Base-by-base conservation (phyloP, 139 green algal genomes). In the Edaphochlamys debaryana region DNA sequence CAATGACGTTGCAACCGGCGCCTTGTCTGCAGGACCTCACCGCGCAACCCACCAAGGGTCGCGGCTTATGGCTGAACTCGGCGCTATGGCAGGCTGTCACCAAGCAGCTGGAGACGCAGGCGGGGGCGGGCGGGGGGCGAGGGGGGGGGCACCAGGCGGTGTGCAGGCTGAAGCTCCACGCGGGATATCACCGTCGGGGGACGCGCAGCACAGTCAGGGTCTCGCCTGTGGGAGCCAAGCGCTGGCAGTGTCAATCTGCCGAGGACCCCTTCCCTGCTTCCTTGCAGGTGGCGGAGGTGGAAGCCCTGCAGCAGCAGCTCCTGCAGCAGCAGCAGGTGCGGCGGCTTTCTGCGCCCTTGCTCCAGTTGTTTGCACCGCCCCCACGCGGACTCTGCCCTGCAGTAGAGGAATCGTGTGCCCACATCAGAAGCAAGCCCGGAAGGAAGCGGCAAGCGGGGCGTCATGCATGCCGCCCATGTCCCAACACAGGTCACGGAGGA, bases 61-160 rank as follows among this genome's bases (percentile, higher is more conserved):
- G 75, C 29, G 75, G 75, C 4, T 22, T 81, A 11, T 81, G 75
- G 75, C 22, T 81, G 0, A 81, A 48, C 7, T 4, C 30, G 0
- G 25, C 63, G 19, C 62, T 63, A 48, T 81, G 75, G 75, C 60
- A 71, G 13, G 60, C 75, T 11, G 25, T 81, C 1, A 63, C 62
- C 8, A 62, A 63, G 17, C 75, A 81, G 11, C 42, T 81, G 4
- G 75, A 81, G 60, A 11, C 29, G 7, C 75, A 81, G 60, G 75
- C 71, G n/a, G 2, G 25, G 27, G 2, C 20, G 20, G 54, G 29
- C 20, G 54, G 15, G 54, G 20, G 54, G 5, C 30, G 6, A 63
- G 15, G 54, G 20, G 20, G 20, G 9, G 29, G 54, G 20, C 9
- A 32, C 20, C 54, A 63, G 11, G 20, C 20, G 15, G 54, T 9